Base-by-base conservation (phyloP, 2,329 filamentous ascomycete species). In the Fusarium coicis region DNA sequence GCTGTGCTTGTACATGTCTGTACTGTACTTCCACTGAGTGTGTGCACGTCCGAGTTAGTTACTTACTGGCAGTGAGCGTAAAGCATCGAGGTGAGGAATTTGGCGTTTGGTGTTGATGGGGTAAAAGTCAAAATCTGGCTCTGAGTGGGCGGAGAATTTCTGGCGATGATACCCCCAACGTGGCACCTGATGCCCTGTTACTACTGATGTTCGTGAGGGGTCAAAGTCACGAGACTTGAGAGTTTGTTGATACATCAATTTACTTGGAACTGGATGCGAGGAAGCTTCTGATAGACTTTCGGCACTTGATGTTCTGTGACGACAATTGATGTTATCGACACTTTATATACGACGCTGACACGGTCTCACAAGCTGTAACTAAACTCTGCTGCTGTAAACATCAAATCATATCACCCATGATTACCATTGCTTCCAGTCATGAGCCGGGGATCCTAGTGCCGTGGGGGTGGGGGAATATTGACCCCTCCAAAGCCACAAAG, bases 121-220 rank as follows among this genome's bases (percentile, higher is more conserved):
- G 42, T 53, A 53, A 28, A 53, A n/a, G 50, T n/a, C 34, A 54
- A 63, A 28, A 18, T 28, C 44, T 40, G 43, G 36, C 34, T 52
- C 37, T 63, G 28, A 52, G 44, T 57, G 67, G 74, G 65, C 55
- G 71, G 66, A 49, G 60, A 66, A 67, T 70, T 62, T 49, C 56
- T 59, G 43, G 37, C 30, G 37, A 36, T 52, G 50, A 54, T 60
- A 56, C 75, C 75, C 75, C 75, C 75, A 77, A 77, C 77, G 74
- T 77, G 58, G 67, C 40, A 54, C 42, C 46, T 42, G 42, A 36
- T 54, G 42, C 37, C 12, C 42, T 54, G 55, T 46, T 67, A 36
- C 36, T 37, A 37, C 36, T 19, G 16, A 37, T 37, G 16, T 37
- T 19, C n/a, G 34, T 37, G 39, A 52, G 34, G 53, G 32, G 39